These are phyloP conservation scores for Aspergillus ostianus DNA, from an alignment of 495 filamentous ascomycete genomes.

Conservation along the genomic window DNA sequence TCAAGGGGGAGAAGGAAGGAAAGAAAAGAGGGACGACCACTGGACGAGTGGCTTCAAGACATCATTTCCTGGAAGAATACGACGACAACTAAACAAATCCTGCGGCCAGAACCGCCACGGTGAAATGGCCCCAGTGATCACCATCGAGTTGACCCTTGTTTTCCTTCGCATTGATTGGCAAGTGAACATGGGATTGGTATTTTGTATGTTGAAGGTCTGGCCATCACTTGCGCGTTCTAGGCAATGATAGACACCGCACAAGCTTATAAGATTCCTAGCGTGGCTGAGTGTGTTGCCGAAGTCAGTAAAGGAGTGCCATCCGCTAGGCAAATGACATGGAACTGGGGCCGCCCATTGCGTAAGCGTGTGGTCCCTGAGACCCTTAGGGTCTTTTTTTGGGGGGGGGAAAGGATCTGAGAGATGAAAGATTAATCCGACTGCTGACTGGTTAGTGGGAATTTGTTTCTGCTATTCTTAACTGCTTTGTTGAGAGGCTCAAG, in stretches of 20 bases:
- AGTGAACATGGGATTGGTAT: not conserved
- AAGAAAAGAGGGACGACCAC: not conserved
- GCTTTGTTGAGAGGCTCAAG: not conserved
- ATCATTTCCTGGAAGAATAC: not conserved
- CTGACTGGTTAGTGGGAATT: not conserved
- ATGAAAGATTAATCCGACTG: not conserved
- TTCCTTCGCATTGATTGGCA: not conserved
- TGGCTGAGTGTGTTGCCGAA: not conserved
- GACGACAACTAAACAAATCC: not conserved
- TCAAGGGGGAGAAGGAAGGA: constrained; percentile 9
- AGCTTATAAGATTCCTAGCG: not conserved
- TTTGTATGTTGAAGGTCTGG: not conserved
- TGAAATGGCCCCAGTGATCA: not conserved
- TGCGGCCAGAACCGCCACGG: not conserved
- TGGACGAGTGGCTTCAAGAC: not conserved
- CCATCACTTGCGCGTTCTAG: not conserved
- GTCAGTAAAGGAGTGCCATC: not conserved
- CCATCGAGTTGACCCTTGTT: not conserved
- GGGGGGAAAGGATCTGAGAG: not conserved
- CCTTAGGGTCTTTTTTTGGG: not conserved
- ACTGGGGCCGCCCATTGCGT: constrained; percentile 4
- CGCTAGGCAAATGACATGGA: not conserved
- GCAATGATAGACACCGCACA: not conserved
- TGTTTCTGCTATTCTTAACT: constrained; percentile 3
- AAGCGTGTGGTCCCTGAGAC: constrained; percentile 8